Evolutionary conservation across 2,329 filamentous ascomycete species (phyloP), one percentile per base, ranked within the genome.

Genomic region (Aspergillus sp.): DNA sequence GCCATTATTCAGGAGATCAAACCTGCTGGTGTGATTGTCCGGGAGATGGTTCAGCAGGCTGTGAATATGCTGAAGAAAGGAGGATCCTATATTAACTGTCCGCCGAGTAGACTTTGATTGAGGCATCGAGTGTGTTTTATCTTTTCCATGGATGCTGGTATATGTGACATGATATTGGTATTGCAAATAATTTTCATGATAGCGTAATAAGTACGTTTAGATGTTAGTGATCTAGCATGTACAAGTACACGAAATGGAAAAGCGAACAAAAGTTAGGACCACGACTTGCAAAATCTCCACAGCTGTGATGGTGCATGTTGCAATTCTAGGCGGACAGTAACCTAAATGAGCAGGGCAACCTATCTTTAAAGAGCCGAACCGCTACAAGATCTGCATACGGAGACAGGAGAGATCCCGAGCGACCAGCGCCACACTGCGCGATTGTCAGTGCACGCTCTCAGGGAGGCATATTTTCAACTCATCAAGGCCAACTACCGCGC

Each of bases 41-140:
- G 88, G 62, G 92, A 96, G 67, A 97, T 98, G 92, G 91, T 97
- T 9, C 78, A 79, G 19, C 88, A 93, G 74, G 91, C 91, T 1
- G 87, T 88, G 8, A 82, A 85, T 1, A 86, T 89, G 81, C 72
- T 96, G 68, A 86, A 81, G 74, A 72, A 82, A 28, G 89, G 88
- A 4, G 79, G 82, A 41, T 76, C 78, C 2, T 93, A 90, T 76
- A 74, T 93, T 61, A 66, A 19, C 25, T 68, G 71, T 12, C 66
- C 64, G 32, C 62, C 68, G 12, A 84, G 81, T 63, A 82, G 80
- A 63, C 69, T 84, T 59, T 84, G 72, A 72, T 32, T n/a, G n/a
- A 15, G n/a, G 13, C 15, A 23, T 9, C 5, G 3, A 10, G 17
- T 7, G 3, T 38, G 39, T 12, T 47, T 7, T 19, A 41, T 23